Conservation (phyloP, 2,329 filamentous ascomycete species). For the Fusarium bactridioides region DNA sequence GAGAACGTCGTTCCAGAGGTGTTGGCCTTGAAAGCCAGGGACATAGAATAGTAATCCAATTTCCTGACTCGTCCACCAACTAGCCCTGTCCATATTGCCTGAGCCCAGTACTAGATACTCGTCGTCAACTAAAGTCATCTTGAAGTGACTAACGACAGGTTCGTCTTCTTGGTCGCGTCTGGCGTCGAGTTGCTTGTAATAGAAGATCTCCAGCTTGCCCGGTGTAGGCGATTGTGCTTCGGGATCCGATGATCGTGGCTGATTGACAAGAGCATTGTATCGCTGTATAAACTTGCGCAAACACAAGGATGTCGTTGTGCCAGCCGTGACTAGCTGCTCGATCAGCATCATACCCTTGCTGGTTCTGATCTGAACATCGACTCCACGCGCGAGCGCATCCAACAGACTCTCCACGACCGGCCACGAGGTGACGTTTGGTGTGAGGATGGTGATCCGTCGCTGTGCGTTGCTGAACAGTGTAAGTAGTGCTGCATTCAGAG, state of each 20-base stretch:
- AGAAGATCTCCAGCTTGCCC: slow-evolving; percentile 66
- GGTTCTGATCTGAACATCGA: slow-evolving; percentile 73
- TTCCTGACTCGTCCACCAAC: slow-evolving; percentile 88
- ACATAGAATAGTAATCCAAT: slow-evolving; percentile 70
- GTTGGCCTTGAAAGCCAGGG: slow-evolving; percentile 47
- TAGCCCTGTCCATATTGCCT: slow-evolving; percentile 85
- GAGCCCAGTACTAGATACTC: slow-evolving; percentile 76
- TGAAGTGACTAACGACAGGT: slow-evolving; percentile 79
- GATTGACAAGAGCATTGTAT: slow-evolving; percentile 52
- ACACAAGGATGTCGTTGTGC: slow-evolving; percentile 74
- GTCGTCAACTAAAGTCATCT: slow-evolving; percentile 77
- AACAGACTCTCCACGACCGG: slow-evolving; percentile 70
- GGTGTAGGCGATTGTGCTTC: slow-evolving; percentile 53
- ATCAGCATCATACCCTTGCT: slow-evolving; percentile 76
- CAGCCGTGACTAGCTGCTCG: slow-evolving; percentile 82
- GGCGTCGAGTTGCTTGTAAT: slow-evolving; percentile 57
- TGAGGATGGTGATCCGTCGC: slow-evolving; percentile 71
- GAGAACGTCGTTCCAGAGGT: slow-evolving; percentile 51
- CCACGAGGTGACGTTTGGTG: slow-evolving; percentile 78
- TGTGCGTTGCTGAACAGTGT: slow-evolving; percentile 66
- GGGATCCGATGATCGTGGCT: slow-evolving; percentile 37
- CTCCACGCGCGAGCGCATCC: slow-evolving; percentile 68
- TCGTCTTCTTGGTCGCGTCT: slow-evolving; percentile 53
- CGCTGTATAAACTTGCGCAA: slow-evolving; percentile 65
- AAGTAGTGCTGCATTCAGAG: slow-evolving; percentile 72